Conservation (phyloP, 2,329 filamentous ascomycete species). For the Calonectria henricotiae region DNA sequence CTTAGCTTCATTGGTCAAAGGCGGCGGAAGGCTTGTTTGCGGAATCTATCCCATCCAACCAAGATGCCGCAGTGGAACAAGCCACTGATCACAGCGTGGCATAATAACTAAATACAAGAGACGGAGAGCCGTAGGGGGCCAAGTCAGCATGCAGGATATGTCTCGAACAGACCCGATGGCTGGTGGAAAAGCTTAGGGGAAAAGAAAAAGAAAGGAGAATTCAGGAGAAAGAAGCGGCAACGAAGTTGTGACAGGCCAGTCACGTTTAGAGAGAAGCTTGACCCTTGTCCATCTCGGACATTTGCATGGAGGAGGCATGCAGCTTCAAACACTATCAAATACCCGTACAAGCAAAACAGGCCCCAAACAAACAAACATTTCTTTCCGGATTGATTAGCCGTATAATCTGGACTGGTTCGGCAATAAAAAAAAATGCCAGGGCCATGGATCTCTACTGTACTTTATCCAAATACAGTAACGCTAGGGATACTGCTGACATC, state of each 20-base stretch:
- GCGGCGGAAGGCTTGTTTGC: constrained; percentile 14
- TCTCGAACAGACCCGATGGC: not conserved
- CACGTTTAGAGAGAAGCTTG: not conserved
- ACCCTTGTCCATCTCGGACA: constrained; percentile 17
- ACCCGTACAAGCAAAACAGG: not conserved
- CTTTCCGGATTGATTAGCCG: not conserved
- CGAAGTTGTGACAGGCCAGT: constrained; percentile 10
- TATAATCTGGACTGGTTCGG: not conserved
- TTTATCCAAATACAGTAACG: constrained; percentile 22
- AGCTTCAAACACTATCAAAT: not conserved
- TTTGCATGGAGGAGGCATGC: constrained; percentile 6
- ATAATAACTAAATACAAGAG: not conserved
- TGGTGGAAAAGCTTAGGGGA: not conserved
- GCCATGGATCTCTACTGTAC: constrained; percentile 11
- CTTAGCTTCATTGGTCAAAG: constrained; percentile 8
- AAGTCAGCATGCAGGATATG: constrained; percentile 7
- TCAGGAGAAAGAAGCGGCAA: not conserved
- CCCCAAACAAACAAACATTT: constrained; percentile 3
- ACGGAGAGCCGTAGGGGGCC: constrained; percentile 7
- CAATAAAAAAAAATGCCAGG: constrained; percentile 11
- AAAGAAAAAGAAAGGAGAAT: not conserved
- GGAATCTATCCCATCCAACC: constrained; percentile 19
- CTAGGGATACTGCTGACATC: constrained; percentile 21
- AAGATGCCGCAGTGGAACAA: constrained; percentile 17
- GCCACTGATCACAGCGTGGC: not conserved